phyloP scores from a whole-genome alignment of 441 rosid genomes.

The Croton setiger region DNA sequence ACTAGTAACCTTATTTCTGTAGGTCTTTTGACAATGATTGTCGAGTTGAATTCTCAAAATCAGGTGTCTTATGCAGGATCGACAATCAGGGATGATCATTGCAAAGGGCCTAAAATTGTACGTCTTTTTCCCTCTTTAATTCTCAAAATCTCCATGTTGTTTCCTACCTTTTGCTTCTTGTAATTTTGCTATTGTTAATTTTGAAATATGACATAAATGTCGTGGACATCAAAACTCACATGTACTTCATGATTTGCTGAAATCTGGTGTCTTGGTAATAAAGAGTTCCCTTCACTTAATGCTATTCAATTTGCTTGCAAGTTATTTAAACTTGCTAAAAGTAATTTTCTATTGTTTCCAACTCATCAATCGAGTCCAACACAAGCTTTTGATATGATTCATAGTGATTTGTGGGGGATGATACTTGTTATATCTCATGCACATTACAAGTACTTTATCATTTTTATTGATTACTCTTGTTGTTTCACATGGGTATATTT shows the following conservation, averaged over 20 bases:
- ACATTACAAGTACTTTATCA: no score
- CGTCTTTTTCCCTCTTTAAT: background rate
- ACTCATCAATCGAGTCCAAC: no score
- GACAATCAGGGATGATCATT: background rate
- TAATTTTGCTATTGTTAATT: background rate
- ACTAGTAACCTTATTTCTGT: background rate
- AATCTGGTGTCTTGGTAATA: background rate
- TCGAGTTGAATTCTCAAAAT: background rate
- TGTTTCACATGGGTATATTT: no score
- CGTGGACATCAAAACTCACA: background rate
- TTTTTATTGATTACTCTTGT: no score
- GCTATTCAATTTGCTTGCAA: background rate
- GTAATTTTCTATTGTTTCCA: background rate
- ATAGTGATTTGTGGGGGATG: no score
- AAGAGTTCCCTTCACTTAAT: background rate
- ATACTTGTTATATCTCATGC: no score
- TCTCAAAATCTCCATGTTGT: background rate
- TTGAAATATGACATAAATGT: background rate
- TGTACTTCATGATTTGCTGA: background rate
- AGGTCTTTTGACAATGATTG: background rate
- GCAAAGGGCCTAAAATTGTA: background rate
- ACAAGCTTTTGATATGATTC: no score
- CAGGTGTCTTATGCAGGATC: background rate
- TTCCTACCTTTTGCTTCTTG: no score
- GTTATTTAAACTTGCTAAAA: no score